phyloP scores from a whole-genome alignment of 148 eudicot genomes.

The Persicaria maculosa region DNA sequence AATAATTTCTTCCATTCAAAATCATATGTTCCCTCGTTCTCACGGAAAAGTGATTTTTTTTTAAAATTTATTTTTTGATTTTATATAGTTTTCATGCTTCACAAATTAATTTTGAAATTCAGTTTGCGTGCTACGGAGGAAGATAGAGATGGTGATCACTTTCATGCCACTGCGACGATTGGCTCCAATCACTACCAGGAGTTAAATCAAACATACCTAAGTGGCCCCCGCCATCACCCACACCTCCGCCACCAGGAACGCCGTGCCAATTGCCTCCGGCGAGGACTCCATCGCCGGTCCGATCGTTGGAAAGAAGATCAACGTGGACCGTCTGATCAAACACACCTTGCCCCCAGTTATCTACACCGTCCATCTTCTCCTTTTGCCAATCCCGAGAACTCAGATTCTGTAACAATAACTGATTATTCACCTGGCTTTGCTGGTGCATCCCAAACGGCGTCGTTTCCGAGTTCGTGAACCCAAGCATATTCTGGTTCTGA shows the following conservation, averaged over 20 bases:
- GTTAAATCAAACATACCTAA: slow-evolving; percentile 11
- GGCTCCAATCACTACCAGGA: slow-evolving; percentile 10
- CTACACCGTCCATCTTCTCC: background rate
- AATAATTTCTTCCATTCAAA: background rate
- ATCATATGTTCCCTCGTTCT: background rate
- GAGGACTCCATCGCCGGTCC: background rate
- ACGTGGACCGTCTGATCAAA: slow-evolving; percentile 5
- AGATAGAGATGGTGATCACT: slow-evolving; percentile 11
- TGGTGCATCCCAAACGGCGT: background rate
- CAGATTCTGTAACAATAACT: background rate
- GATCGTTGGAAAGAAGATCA: background rate
- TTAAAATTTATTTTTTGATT: background rate
- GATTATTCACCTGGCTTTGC: slow-evolving; percentile 2
- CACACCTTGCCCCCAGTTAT: background rate
- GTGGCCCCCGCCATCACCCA: background rate
- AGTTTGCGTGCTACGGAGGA: slow-evolving; percentile 4
- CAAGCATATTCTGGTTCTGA: background rate
- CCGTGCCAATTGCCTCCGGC: slow-evolving; percentile 4
- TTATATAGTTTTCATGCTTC: background rate
- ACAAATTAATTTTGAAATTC: background rate
- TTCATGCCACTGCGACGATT: slow-evolving; percentile 9
- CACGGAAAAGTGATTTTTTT: background rate
- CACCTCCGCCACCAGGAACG: background rate
- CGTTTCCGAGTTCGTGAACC: background rate
- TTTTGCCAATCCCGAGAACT: slow-evolving; percentile 6